Evolutionary conservation across 352 stramenopile species (phyloP), one percentile per base, ranked within the genome.

Genomic region (Plasmopara halstedii): DNA sequence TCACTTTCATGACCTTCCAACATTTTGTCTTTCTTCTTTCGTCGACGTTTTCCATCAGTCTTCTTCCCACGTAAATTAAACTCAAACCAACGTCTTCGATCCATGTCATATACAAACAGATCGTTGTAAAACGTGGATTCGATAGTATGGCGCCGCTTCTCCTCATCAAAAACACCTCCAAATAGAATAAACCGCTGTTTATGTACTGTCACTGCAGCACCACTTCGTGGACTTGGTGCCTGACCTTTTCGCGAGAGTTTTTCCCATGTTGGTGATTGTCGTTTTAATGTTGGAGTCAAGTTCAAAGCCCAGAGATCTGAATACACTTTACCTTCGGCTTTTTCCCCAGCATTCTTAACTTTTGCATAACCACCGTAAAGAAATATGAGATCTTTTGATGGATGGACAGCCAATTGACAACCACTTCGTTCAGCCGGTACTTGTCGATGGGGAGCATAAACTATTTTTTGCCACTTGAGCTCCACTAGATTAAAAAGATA

Each of bases 161-260:
- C 92, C 56, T 93, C 73, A 60, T 98, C 94, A 41, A 91, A 85
- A 4, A 98, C 95, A 27, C 95, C 95, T 21, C 95, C 95, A 73
- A 98, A 99, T n/a, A 98, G 72, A 41, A 99, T 79, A 53, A 97
- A 92, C 20, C 90, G 83, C 63, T 96, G 91, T 64, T 98, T 98
- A 72, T 98, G 90, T 42, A 91, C 74, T 0, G 80, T 83, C 57
- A 94, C 82, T 4, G 83, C 67, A 6, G 77, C 82, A 3, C 85
- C 85, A 44, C 81, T 83, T 17, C 88, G 84, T 10, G 79, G 68
- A 32, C 66, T 86, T 19, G 87, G 87, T 8, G 84, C 76, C 18
- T 91, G 72, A 10, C 87, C 87, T 53, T 96, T 96, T 6, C 77
- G 63, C n/a, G 83, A 94, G 14, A 95, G 62, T 50, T 95, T 88